Conservation (phyloP, 2,329 filamentous ascomycete species). For the Monilinia fructigena region DNA sequence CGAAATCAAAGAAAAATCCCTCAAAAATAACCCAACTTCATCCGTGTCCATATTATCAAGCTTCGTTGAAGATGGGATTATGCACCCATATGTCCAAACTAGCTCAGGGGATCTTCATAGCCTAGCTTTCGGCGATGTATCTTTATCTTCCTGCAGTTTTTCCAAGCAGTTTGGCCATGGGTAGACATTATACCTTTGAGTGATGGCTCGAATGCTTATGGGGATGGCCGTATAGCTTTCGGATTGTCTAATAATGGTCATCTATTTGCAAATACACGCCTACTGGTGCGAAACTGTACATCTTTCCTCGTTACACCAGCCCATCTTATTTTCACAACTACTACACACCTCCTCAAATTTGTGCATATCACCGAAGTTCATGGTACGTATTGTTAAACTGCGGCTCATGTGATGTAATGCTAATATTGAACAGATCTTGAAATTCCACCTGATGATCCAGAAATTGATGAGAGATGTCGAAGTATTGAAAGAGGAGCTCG, state of each 20-base stretch:
- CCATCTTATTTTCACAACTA: constrained; percentile 90
- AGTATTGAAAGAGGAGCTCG: constrained; percentile 87
- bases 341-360: constrained; percentile 90
- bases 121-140: constrained; percentile 34
- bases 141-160: constrained; percentile 35
- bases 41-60: constrained; percentile 34
- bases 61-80: constrained; percentile 30
- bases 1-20: constrained; percentile 32
- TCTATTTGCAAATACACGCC: constrained; percentile 72
- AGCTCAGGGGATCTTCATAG: constrained; percentile 36
- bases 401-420: neutral
- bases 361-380: constrained; percentile 71
- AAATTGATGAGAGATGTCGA: constrained; percentile 87
- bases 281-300: constrained; percentile 83
- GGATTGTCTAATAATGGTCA: constrained; percentile 74
- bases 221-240: constrained; percentile 37
- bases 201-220: constrained; percentile 27
- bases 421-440: constrained; percentile 62
- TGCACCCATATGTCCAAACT: constrained; percentile 36
- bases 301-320: constrained; percentile 80
- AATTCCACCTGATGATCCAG: constrained; percentile 82
- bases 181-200: constrained; percentile 35
- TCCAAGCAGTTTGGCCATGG: constrained; percentile 40
- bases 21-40: constrained; percentile 22
- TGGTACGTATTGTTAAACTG: constrained; percentile 48